These are phyloP conservation scores for Glycyrrhiza uralensis DNA, from an alignment of 306 rosid species.

Conservation along the genomic window DNA sequence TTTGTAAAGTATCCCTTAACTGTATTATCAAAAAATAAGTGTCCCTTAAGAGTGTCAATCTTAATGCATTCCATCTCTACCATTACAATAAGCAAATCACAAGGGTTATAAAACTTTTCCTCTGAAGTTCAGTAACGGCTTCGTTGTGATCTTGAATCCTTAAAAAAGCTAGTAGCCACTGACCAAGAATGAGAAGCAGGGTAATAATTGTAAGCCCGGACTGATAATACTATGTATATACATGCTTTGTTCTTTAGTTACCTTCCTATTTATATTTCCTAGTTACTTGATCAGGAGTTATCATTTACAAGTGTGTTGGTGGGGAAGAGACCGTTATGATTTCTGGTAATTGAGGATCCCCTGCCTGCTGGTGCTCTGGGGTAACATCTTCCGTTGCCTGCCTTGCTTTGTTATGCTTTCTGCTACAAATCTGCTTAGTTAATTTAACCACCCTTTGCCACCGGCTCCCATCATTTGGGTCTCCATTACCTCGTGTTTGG, in stretches of 20 bases:
- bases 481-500: background rate
- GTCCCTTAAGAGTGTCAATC: background rate
- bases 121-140: background rate
- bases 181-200: background rate
- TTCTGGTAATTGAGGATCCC: conserved; percentile 15
- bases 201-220: background rate
- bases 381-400: background rate
- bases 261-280: background rate
- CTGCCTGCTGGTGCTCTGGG: background rate
- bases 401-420: background rate
- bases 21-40: no score
- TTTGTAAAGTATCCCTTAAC: background rate
- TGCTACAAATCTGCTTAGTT: conserved; percentile 10
- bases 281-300: conserved; percentile 12
- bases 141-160: background rate
- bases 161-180: background rate
- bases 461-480: background rate
- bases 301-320: background rate
- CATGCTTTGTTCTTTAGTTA: background rate
- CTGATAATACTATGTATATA: background rate
- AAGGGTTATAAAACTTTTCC: background rate
- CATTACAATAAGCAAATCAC: background rate
- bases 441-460: conserved; percentile 19
- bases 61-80: background rate
- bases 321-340: conserved; percentile 19